phyloP scores from a whole-genome alignment of 495 filamentous ascomycete species.

The Sporormia fimetaria region DNA sequence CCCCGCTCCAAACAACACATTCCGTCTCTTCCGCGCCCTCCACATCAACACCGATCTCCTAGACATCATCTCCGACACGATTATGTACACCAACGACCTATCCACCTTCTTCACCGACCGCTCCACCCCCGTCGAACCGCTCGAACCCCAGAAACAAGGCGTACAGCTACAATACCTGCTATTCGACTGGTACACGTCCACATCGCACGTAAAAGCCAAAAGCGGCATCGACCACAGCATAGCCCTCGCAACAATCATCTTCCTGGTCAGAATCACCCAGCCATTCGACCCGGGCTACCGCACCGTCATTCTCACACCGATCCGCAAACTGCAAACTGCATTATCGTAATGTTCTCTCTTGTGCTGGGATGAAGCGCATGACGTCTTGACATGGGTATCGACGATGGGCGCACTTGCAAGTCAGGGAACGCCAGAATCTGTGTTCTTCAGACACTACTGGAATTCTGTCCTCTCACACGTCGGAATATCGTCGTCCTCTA shows the following conservation, averaged over 20 bases:
- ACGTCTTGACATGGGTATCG: conserved; percentile 20
- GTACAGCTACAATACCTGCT: conserved; percentile 17
- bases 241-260: conserved; percentile 17
- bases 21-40: conserved; percentile 13
- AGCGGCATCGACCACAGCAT: conserved; percentile 17
- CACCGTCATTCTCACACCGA: conserved; percentile 11
- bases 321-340: conserved; percentile 11
- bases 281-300: conserved; percentile 1
- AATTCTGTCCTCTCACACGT: conserved; percentile 11
- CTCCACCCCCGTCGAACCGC: conserved; percentile 18
- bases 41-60: conserved; percentile 14
- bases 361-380: conserved; percentile 13
- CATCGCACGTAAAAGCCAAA: background rate
- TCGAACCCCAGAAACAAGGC: conserved; percentile 23
- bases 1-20: conserved; percentile 8
- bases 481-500: conserved; percentile 5
- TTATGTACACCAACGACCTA: conserved; percentile 14
- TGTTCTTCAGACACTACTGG: conserved; percentile 18
- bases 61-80: conserved; percentile 11
- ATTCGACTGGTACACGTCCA: conserved; percentile 16
- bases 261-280: conserved; percentile 10
- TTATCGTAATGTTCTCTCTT: conserved; percentile 6
- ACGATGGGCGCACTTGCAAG: conserved; percentile 21
- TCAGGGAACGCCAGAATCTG: conserved; percentile 11
- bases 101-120: conserved; percentile 14